A percentile compares a stretch with the other conserved stretches of the same genome.
These are phyloP conservation scores for Gaultheria prostrata DNA, from an alignment of 148 eudicot genomes.

Conservation along the genomic window DNA sequence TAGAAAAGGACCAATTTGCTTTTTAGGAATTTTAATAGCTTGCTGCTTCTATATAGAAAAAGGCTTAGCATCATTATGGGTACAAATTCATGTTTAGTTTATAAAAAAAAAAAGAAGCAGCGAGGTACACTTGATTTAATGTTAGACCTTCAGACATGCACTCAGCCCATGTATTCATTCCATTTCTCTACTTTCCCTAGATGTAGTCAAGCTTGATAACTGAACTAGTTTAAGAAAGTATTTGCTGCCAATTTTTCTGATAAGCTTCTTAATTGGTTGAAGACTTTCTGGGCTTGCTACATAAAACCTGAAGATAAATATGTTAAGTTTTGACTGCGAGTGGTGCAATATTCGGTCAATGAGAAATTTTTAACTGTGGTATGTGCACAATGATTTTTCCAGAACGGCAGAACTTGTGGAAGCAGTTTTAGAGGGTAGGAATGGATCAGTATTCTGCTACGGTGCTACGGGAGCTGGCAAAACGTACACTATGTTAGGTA, in stretches of 20 bases:
- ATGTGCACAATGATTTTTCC: constrained; percentile 21
- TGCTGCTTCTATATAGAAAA: neutral
- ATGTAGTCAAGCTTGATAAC: neutral
- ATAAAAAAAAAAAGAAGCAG: too few relatives aligned
- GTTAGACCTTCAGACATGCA: neutral
- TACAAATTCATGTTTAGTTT: too few relatives aligned
- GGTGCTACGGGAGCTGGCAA: constrained; percentile 96
- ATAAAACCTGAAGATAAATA: neutral
- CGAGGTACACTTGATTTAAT: neutral
- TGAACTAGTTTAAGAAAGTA: neutral
- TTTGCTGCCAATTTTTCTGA: neutral
- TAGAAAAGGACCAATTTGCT: neutral
- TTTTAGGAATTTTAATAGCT: neutral
- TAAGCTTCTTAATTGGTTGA: neutral
- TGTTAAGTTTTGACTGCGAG: neutral
- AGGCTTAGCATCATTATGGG: neutral
- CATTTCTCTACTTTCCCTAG: neutral
- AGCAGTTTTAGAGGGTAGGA: constrained; percentile 80
- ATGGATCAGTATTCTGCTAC: constrained; percentile 88
- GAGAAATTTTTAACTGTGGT: neutral
- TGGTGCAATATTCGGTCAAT: neutral
- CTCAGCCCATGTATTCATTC: neutral
- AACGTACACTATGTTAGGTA: constrained; percentile 87
- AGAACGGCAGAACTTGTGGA: constrained; percentile 86
- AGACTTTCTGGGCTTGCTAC: neutral